Conservation (phyloP, 2,329 filamentous ascomycete genomes). For the Trichoderma oligosporum region DNA sequence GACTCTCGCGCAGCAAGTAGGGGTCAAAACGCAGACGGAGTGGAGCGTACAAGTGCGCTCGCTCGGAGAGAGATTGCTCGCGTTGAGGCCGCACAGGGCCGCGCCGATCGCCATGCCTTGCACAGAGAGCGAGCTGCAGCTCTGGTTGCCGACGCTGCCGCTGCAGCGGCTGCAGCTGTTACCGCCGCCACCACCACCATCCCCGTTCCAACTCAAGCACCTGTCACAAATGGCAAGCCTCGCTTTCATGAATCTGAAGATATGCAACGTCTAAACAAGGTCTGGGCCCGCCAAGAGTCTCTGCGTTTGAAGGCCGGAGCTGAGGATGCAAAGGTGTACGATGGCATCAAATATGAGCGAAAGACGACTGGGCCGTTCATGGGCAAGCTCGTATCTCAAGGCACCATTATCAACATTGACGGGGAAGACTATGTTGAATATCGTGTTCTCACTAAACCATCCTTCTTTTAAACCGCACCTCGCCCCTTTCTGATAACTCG, state of each 20-base stretch:
- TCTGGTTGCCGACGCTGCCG: constrained; percentile 32
- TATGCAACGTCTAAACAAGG: constrained; percentile 50
- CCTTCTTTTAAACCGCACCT: constrained; percentile 49
- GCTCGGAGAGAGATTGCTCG: constrained; percentile 52
- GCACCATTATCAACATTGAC: constrained; percentile 60
- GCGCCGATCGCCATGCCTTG: constrained; percentile 47
- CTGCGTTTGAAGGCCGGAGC: constrained; percentile 41
- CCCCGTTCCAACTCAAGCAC: too few relatives aligned
- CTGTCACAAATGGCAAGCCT: constrained; percentile 28
- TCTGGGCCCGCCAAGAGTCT: constrained; percentile 54
- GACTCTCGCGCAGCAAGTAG: constrained; percentile 26
- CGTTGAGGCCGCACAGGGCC: constrained; percentile 48
- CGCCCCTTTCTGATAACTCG: neutral
- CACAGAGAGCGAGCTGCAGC: constrained; percentile 39
- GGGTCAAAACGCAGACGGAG: constrained; percentile 28
- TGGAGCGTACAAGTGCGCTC: constrained; percentile 48
- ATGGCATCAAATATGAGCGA: constrained; percentile 59
- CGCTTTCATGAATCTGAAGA: constrained; percentile 47
- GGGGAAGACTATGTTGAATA: constrained; percentile 67
- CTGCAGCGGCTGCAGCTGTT: constrained; percentile 28
- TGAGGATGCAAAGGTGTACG: constrained; percentile 55
- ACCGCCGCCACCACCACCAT: constrained; percentile 19
- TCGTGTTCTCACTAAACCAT: constrained; percentile 60
- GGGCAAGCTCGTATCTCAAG: constrained; percentile 60
- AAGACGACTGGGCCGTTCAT: constrained; percentile 58